A percentile compares a stretch with the other conserved stretches of the same genome.
These are phyloP conservation scores for Coemansia javaensis DNA, from an alignment of 192 early-diverging fungal genomes.

Conservation along the genomic window DNA sequence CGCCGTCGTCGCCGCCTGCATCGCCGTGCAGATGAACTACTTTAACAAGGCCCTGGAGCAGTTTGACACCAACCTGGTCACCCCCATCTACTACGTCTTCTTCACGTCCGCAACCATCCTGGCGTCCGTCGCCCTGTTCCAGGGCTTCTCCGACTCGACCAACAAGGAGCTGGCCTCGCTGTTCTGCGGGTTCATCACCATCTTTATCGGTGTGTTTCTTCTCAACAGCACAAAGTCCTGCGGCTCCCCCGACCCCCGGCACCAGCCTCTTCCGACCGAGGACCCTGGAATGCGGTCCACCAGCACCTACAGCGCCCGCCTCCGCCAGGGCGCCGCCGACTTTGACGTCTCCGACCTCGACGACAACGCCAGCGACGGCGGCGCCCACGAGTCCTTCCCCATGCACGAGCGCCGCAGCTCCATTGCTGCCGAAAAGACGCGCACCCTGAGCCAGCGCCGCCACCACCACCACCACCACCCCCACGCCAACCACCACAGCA, in stretches of 20 bases:
- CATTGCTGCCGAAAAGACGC: conserved; percentile 30
- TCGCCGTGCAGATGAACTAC: conserved; percentile 96
- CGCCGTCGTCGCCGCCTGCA: conserved; percentile 70
- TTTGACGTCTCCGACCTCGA: conserved; percentile 46
- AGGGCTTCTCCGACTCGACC: conserved; percentile 73
- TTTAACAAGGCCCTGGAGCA: conserved; percentile 94
- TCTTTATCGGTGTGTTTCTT: conserved; percentile 89
- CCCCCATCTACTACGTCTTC: conserved; percentile 91
- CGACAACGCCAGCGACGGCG: conserved; percentile 16
- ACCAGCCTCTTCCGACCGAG: conserved; percentile 47
- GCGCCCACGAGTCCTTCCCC: conserved; percentile 36
- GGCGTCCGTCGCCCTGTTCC: conserved; percentile 83
- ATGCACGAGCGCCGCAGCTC: conserved; percentile 40
- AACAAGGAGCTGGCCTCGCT: conserved; percentile 74
- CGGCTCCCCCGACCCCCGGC: conserved; percentile 14
- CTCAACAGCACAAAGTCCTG: conserved; percentile 57
- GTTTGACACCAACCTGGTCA: conserved; percentile 88
- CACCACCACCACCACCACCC: no score
- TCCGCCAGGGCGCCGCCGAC: conserved; percentile 16
- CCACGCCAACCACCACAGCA: no score
- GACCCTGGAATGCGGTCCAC: conserved; percentile 33
- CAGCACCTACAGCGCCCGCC: conserved; percentile 22
- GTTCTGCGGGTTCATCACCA: conserved; percentile 85
- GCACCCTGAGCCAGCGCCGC: conserved; percentile 23
- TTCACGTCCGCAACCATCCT: conserved; percentile 93